A percentile compares a stretch with the other conserved stretches of the same genome.
These are phyloP conservation scores for Penicillium riverlandense DNA, from an alignment of 495 filamentous ascomycete genomes.

Conservation along the genomic window DNA sequence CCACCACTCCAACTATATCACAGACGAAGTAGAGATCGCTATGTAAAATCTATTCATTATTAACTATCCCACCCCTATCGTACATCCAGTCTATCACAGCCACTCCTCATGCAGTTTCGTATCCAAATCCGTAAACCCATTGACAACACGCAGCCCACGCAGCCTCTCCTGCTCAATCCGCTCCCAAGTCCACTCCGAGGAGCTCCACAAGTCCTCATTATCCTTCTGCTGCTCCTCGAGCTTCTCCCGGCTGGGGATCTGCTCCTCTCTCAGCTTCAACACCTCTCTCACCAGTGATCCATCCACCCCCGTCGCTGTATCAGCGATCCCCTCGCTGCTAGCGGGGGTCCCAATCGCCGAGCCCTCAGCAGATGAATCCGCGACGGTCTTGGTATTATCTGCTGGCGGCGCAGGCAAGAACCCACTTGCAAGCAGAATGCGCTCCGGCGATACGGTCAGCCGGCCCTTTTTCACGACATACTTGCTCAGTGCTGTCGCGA, in stretches of 20 bases:
- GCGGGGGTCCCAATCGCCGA: constrained; percentile 30
- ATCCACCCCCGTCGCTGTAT: constrained; percentile 20
- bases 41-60: too few relatives aligned
- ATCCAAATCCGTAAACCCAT: constrained; percentile 45
- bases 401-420: constrained; percentile 45
- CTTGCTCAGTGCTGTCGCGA: constrained; percentile 72
- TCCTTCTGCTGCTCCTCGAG: constrained; percentile 26
- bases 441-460: constrained; percentile 75
- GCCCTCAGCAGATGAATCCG: constrained; percentile 20
- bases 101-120: constrained; percentile 36
- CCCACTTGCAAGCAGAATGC: constrained; percentile 59
- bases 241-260: constrained; percentile 17
- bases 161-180: constrained; percentile 50
- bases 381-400: not conserved
- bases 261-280: constrained; percentile 22
- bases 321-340: constrained; percentile 27
- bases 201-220: constrained; percentile 29
- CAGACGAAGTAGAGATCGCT: too few relatives aligned
- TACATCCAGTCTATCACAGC: constrained; percentile 8
- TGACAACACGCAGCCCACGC: constrained; percentile 47
- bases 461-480: constrained; percentile 88
- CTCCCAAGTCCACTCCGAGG: constrained; percentile 46
- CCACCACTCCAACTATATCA: too few relatives aligned
- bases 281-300: constrained; percentile 33
- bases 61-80: too few relatives aligned